phyloP scores from a whole-genome alignment of 2,329 filamentous ascomycete species.

The Fusarium pseudoanthophilum region DNA sequence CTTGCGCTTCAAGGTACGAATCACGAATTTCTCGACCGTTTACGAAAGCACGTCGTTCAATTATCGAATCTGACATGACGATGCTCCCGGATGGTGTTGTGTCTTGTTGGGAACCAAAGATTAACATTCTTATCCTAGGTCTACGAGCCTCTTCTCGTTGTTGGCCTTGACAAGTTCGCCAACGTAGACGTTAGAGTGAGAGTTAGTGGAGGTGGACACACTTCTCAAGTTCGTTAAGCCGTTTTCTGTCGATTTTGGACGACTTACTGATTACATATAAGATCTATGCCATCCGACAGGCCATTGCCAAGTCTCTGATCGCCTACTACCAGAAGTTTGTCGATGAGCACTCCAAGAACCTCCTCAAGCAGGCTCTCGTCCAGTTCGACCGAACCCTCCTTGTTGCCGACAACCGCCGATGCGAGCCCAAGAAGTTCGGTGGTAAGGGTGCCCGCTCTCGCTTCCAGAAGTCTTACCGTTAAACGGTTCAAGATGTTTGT shows the following conservation, averaged over 20 bases:
- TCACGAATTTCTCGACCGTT: constrained; percentile 6
- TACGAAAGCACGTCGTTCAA: background rate
- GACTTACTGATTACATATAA: constrained; percentile 71
- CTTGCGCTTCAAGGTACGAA: constrained; percentile 91
- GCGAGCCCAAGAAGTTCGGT: constrained; percentile 98
- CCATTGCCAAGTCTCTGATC: constrained; percentile 82
- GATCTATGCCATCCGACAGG: constrained; percentile 98
- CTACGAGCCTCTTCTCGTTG: constrained; percentile 98
- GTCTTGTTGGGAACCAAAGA: constrained; percentile 13
- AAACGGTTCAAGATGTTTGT: constrained; percentile 56
- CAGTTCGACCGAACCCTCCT: constrained; percentile 97
- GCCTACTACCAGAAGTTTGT: constrained; percentile 99
- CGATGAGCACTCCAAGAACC: constrained; percentile 99
- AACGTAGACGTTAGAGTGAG: constrained; percentile 91
- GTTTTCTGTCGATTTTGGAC: background rate
- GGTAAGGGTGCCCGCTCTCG: constrained; percentile 93
- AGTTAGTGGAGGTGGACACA: constrained; percentile 86
- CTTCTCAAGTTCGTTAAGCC: background rate
- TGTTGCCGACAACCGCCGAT: constrained; percentile 98
- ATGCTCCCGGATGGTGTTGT: background rate
- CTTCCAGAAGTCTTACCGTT: constrained; percentile 99
- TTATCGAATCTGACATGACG: background rate
- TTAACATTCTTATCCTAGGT: constrained; percentile 64
- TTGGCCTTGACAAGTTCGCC: constrained; percentile 97
- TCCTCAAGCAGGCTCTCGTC: constrained; percentile 96